These are phyloP conservation scores for Pueraria montana DNA, from an alignment of 306 rosid species.

Conservation along the genomic window DNA sequence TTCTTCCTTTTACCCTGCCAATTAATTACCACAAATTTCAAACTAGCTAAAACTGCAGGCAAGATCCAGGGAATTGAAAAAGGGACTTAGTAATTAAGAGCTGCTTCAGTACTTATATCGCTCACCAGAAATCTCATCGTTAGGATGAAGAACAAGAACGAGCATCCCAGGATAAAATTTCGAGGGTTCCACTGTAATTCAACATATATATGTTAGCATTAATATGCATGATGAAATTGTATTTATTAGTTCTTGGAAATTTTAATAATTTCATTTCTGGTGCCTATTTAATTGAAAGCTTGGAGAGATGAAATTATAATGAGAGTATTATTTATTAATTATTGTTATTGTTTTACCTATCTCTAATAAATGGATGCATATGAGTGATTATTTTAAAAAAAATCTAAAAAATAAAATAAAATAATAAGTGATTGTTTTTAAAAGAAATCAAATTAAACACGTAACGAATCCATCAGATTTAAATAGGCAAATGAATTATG, in stretches of 20 bases:
- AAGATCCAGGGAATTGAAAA: neutral
- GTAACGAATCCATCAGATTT: neutral
- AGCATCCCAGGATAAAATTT: slow-evolving; percentile 71
- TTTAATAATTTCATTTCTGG: neutral
- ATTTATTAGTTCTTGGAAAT: neutral
- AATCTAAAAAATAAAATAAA: no score
- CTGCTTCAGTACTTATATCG: neutral
- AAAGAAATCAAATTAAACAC: neutral
- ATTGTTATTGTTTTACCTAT: no score
- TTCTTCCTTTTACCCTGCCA: slow-evolving; percentile 68
- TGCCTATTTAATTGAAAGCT: neutral
- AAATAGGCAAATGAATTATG: neutral
- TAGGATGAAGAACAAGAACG: slow-evolving; percentile 78
- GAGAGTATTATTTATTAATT: no score
- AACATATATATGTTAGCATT: slow-evolving; percentile 21
- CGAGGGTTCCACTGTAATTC: slow-evolving; percentile 77
- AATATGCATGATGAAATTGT: neutral
- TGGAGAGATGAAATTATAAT: neutral
- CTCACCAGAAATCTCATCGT: slow-evolving; percentile 72
- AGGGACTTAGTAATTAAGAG: no score
- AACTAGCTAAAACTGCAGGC: neutral
- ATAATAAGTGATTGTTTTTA: no score
- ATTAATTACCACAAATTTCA: slow-evolving; percentile 3
- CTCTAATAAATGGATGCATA: no score
- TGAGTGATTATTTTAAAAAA: neutral